Base-by-base conservation (phyloP, 805 yeast genomes). In the Wilhelminamyces savonicus region DNA sequence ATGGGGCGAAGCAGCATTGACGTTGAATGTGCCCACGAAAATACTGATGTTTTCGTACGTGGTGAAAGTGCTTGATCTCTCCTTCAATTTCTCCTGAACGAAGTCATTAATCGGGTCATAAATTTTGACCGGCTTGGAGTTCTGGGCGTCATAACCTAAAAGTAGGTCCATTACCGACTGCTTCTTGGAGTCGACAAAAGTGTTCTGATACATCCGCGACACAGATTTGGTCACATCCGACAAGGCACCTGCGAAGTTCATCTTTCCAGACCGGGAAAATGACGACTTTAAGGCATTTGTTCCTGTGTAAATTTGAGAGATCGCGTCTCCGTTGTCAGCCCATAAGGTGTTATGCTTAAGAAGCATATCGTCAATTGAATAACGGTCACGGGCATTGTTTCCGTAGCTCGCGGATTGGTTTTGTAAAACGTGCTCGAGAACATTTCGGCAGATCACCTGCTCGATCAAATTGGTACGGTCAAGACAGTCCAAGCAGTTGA, bases 191-290 rank as follows among this genome's bases (percentile, higher is more conserved):
- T 92, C 99, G 46, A 86, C 88, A 57, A 92, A 92, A 40, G 94
- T 90, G 59, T 92, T 92, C 52, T 92, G 90, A 54, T 92, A 92
- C 75, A 92, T 78, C 56, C 99, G 70, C 24, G 94, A 80, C 7
- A 92, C 95, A 0, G 96, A 85, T 56, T 92, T 92, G 1, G 97
- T 87, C 4, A 94, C 96, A 59, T 92, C 99, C 0, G 95, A 82
- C n/a, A 92, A 58, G 0, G 97, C 96, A 21, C 97, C 97, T 0
- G 97, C 97, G 31, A 92, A 60, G 25, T 90, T 86, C 97, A 88
- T 87, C 48, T 88, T 90, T 15, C 98, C 98, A 17, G 84, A 79
- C 50, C 99, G 73, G 2, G 97, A 84, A 49, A 82, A 92, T 4
- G 96, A 86, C 0, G 96, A 84, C 55, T 92, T 92, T 13, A 92